These are phyloP conservation scores for Alternaria novae-zelandiae DNA, from an alignment of 2,329 filamentous ascomycete genomes.

Conservation along the genomic window DNA sequence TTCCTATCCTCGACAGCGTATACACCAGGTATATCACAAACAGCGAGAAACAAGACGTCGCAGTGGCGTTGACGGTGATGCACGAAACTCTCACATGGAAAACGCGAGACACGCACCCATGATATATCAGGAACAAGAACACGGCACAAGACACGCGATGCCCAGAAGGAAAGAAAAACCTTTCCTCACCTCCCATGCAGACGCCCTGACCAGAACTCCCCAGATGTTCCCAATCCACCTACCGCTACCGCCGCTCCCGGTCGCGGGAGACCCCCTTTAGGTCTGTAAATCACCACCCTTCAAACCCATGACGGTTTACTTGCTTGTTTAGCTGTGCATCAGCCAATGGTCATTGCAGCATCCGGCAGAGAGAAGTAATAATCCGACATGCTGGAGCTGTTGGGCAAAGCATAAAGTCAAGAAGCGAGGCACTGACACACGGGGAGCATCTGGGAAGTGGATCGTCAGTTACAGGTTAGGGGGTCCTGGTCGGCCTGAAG, in stretches of 20 bases:
- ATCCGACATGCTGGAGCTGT: background rate
- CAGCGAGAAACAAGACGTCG: background rate
- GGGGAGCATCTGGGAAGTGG: conserved; percentile 3
- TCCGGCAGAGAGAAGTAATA: background rate
- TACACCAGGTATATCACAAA: background rate
- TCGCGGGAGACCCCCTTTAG: conserved; percentile 1
- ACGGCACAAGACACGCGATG: background rate
- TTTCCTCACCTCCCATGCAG: background rate
- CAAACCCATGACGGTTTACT: background rate
- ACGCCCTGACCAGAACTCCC: background rate
- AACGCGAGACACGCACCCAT: background rate
- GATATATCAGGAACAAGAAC: background rate
- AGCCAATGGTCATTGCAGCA: background rate
- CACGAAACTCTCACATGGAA: background rate
- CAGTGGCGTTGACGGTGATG: background rate
- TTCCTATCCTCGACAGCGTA: background rate
- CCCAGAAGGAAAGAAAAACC: background rate
- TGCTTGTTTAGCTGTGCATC: background rate
- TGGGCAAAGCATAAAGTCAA: conserved; percentile 1
- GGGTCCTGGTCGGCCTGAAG: background rate
- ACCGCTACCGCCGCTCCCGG: conserved; percentile 8
- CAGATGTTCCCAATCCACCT: conserved; percentile 4
- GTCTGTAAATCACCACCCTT: background rate
- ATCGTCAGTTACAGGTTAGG: background rate
- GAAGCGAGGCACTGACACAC: conserved; percentile 4